Percentiles rank a stretch among this genome's conserved stretches.
Evolutionary conservation across 169 alveolate genomes (phyloP).

Genomic region (Plasmodium sp.): DNA sequence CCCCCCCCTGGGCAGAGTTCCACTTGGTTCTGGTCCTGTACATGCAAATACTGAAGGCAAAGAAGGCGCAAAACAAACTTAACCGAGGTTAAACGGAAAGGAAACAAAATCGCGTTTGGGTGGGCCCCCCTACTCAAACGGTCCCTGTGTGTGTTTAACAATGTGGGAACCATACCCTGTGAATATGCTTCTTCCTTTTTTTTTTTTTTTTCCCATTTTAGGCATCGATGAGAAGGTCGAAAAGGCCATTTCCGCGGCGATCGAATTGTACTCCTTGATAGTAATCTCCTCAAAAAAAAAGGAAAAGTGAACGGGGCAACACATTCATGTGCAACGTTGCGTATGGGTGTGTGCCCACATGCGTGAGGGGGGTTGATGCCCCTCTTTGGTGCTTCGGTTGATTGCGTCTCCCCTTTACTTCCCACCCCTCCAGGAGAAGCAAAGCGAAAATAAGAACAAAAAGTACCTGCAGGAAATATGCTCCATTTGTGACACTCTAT

Average conservation of each 20-base stretch:
- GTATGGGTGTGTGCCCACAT: not conserved
- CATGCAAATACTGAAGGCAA: constrained; percentile 23
- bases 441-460: not conserved
- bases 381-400: not conserved
- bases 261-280: constrained; percentile 15
- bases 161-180: not conserved
- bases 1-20: not conserved
- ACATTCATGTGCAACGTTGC: not conserved
- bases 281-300: constrained; percentile 1
- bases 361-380: not conserved
- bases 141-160: not conserved
- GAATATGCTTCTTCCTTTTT: not conserved
- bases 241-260: constrained; percentile 9
- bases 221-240: constrained; percentile 31
- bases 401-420: not conserved
- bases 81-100: not conserved
- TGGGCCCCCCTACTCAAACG: not conserved
- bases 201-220: not conserved
- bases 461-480: constrained; percentile 18
- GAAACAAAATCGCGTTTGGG: not conserved
- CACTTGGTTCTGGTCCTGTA: constrained; percentile 12
- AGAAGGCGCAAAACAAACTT: not conserved
- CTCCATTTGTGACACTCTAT: constrained; percentile 12
- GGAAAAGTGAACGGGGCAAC: not conserved
- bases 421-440: constrained; percentile 7